Conservation (phyloP, 257 asterid genomes). For the Primulina tabacum region DNA sequence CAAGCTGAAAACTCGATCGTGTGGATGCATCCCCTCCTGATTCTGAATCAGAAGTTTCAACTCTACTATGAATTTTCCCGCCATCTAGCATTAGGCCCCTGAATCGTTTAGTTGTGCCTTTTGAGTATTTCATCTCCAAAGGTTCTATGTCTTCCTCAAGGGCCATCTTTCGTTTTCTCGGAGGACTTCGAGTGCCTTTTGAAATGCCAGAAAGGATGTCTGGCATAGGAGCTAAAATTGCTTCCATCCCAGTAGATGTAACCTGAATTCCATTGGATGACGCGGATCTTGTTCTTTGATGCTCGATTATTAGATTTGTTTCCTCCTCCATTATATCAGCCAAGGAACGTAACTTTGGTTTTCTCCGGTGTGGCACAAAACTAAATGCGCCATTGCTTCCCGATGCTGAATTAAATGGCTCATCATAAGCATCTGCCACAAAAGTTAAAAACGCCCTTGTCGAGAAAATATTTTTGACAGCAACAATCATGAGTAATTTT, state of each 20-base stretch:
- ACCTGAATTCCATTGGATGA: conserved; percentile 25
- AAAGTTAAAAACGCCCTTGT: conserved; percentile 4
- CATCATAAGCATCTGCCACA: conserved; percentile 33
- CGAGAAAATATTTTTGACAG: neutral
- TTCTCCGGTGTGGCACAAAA: conserved; percentile 36
- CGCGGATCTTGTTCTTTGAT: conserved; percentile 23
- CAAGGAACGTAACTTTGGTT: conserved; percentile 62
- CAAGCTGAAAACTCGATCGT: conserved; percentile 18
- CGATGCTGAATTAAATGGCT: conserved; percentile 34
- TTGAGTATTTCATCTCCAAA: conserved; percentile 17
- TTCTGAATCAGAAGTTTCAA: conserved; percentile 35
- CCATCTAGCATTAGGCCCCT: conserved; percentile 31
- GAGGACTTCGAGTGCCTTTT: conserved; percentile 34
- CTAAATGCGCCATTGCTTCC: conserved; percentile 42
- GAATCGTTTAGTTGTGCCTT: conserved; percentile 26
- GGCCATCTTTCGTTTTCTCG: conserved; percentile 44
- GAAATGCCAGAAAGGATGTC: conserved; percentile 21
- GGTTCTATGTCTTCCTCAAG: conserved; percentile 36
- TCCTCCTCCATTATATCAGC: conserved; percentile 62
- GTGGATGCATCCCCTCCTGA: conserved; percentile 31
- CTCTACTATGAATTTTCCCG: conserved; percentile 29
- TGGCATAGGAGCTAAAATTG: conserved; percentile 26
- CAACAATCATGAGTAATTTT: conserved; percentile 12
- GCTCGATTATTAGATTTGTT: conserved; percentile 26
- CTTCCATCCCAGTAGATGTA: conserved; percentile 37